Base-by-base conservation (phyloP, 495 filamentous ascomycete genomes). In the Xylaria grammica region DNA sequence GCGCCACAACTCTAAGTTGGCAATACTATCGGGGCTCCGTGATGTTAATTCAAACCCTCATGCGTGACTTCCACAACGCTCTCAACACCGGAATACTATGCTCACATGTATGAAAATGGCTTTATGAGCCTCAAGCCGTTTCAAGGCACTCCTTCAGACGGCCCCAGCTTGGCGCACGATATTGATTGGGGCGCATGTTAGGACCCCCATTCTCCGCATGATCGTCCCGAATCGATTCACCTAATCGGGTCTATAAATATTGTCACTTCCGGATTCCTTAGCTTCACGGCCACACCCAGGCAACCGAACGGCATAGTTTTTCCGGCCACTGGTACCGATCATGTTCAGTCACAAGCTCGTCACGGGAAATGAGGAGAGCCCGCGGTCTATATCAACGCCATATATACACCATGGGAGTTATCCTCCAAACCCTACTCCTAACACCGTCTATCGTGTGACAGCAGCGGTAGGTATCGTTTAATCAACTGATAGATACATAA, bases 131-230 rank as follows among this genome's bases (percentile, higher is more conserved):
- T n/a, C n/a, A n/a, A n/a, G n/a, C n/a, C n/a, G n/a, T n/a, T n/a
- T n/a, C n/a, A n/a, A n/a, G n/a, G n/a, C n/a, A n/a, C n/a, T n/a
- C n/a, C n/a, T n/a, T n/a, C n/a, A n/a, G n/a, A n/a, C n/a, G n/a
- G n/a, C n/a, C n/a, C n/a, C n/a, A n/a, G n/a, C n/a, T n/a, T n/a
- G n/a, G n/a, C n/a, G n/a, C n/a, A n/a, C n/a, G n/a, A n/a, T n/a
- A n/a, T n/a, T n/a, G 62, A 71, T 71, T 71, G 69, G 69, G 42
- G 66, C 69, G 69, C 62, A 40, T 71, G 49, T 65, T 34, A 42
- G 5, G 71, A 66, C 19, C 82, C 67, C 29, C 57, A 32, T 71
- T 71, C 66, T 71, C 69, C 66, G 66, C 69, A 71, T 57, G 20
- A 17, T 34, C 24, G 34, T 46, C 50, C 38, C 46, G 56, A 45